A percentile compares a stretch with the other conserved stretches of the same genome.
phyloP scores from a whole-genome alignment of 73 alveolate species.

The Blepharisma japonicum region DNA sequence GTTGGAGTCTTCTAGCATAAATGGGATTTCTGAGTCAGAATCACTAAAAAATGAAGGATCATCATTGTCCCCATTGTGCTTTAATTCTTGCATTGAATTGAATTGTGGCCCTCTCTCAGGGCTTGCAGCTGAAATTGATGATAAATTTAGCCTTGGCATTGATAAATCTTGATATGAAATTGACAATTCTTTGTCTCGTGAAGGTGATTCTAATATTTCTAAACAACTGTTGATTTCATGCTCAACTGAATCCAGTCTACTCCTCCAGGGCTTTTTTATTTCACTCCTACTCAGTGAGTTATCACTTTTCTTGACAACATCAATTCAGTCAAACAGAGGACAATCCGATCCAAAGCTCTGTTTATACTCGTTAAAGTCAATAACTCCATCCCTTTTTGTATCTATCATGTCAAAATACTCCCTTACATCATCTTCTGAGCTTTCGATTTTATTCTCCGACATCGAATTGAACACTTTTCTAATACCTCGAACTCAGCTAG shows the following conservation, averaged over 20 bases:
- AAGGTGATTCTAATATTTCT: too few species aligned
- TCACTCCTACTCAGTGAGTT: too few species aligned
- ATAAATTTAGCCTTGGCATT: too few species aligned
- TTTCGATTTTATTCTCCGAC: background rate
- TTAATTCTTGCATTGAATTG: background rate
- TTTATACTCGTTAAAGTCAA: constrained; percentile 35
- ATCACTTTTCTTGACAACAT: too few species aligned
- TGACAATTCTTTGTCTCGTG: too few species aligned
- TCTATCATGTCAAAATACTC: constrained; percentile 32
- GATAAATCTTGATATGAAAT: too few species aligned
- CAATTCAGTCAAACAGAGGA: constrained; percentile 19
- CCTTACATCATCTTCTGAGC: background rate
- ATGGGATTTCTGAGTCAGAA: too few species aligned
- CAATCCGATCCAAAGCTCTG: constrained; percentile 26
- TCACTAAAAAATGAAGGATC: background rate
- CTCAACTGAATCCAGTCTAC: too few species aligned
- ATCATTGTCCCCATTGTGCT: background rate
- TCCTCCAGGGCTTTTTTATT: too few species aligned
- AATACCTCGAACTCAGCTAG: background rate
- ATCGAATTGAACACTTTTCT: constrained; percentile 2
- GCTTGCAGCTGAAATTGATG: too few species aligned
- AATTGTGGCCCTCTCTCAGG: constrained; percentile 29
- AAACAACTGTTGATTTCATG: too few species aligned
- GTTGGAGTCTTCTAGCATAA: too few species aligned
- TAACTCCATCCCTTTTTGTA: constrained; percentile 31